phyloP scores from a whole-genome alignment of 306 rosid genomes.

The Luffa aegyptiaca region DNA sequence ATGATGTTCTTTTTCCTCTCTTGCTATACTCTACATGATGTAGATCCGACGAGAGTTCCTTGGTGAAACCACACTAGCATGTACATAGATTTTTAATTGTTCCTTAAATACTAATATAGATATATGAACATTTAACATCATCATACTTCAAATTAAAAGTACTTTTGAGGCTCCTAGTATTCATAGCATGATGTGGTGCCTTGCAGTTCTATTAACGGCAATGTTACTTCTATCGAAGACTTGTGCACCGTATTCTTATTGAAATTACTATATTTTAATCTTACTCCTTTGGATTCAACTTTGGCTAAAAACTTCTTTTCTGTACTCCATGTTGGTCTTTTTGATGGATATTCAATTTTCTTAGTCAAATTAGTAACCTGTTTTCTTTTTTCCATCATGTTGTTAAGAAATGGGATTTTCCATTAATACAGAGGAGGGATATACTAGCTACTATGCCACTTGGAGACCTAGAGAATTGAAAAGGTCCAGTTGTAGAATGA shows the following conservation, averaged over 20 bases:
- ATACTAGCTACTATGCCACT: not conserved
- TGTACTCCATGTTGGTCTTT: not conserved
- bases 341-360: not conserved
- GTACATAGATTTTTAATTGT: not conserved
- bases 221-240: not conserved
- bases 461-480: not conserved
- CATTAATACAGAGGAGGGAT: not conserved
- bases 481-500: not conserved
- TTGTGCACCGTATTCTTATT: not conserved
- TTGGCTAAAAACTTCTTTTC: not conserved
- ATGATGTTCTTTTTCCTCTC: not conserved
- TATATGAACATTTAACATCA: not conserved
- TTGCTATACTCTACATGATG: not conserved
- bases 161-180: not conserved
- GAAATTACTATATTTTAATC: not conserved
- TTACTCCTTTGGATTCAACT: not conserved
- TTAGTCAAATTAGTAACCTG: not conserved
- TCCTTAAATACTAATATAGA: not conserved
- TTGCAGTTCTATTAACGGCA: not conserved
- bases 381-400: not conserved
- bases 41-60: not conserved
- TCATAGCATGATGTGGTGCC: not conserved
- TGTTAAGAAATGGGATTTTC: not conserved
- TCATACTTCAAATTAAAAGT: not conserved
- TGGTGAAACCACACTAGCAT: not conserved